Evolutionary conservation across 2,329 filamentous ascomycete species (phyloP).

Genomic region (Zymoseptoria pseudotritici): DNA sequence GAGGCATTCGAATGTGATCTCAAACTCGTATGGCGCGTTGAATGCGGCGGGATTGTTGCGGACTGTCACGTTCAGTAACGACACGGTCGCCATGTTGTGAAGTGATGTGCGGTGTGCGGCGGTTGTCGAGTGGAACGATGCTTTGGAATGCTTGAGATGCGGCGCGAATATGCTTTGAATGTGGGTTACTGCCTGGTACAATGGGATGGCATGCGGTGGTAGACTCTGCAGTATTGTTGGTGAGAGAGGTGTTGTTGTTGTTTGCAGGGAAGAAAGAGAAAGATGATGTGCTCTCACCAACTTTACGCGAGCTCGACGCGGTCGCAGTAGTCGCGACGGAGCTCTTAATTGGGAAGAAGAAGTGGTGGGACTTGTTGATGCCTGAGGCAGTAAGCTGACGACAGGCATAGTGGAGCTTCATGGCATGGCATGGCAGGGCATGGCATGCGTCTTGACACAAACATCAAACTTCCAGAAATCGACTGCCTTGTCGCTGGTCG

Average conservation of each 20-base stretch:
- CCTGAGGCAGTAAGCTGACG: not conserved
- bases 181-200: too few species aligned
- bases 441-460: not conserved
- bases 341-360: not conserved
- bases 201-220: not conserved
- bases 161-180: too few species aligned
- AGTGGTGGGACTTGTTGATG: not conserved
- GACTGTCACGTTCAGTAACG: conserved; percentile 88
- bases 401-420: not conserved
- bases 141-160: not conserved
- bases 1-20: conserved; percentile 97
- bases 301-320: not conserved
- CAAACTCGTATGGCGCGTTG: conserved; percentile 86
- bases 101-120: conserved; percentile 1
- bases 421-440: not conserved
- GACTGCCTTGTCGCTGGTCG: too few species aligned
- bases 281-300: not conserved
- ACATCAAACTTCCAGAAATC: not conserved
- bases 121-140: not conserved
- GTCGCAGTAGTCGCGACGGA: not conserved
- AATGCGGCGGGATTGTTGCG: conserved; percentile 96
- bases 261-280: not conserved
- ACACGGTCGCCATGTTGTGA: conserved; percentile 82
- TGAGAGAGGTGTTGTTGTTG: not conserved
- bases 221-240: not conserved